Base-by-base conservation (phyloP, 257 asterid species). In the Capsicum baccatum region DNA sequence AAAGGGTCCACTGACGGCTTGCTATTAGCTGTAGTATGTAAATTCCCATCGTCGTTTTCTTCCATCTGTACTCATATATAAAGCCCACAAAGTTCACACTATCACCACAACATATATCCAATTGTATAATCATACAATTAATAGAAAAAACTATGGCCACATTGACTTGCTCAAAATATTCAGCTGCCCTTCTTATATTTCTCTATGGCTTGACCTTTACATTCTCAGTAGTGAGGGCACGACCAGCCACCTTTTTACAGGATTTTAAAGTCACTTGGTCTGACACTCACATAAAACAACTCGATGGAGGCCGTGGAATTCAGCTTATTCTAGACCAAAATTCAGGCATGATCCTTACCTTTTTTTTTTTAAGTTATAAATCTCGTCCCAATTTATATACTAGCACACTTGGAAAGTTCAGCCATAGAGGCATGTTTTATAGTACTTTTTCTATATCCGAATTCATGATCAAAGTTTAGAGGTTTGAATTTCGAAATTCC, bases 271-370 rank as follows among this genome's bases (percentile, higher is more conserved):
- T 89, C 71, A 73, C 95, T 4, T 95, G 97, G 96, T 52, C 96
- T 14, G 92, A 92, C 6, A 85, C 92, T 59, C 98, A 95, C 90
- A 87, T 95, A 84, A 90, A 92, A 66, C 95, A 92, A 80, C 56
- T 94, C 21, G 90, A 90, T 1, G 97, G 95, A 0, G 98, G 98
- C 50, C 85, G 81, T 54, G 93, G 96, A 82, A 90, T 95, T 84
- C 98, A 94, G 62, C 98, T 95, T 47, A 55, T 88, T 85, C 95
- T 95, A 16, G 98, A 95, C 81, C 98, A 74, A 57, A 91, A 56
- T 78, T 94, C 98, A 67, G 98, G 98, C 90, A 79, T 17, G 3
- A 2, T 11, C 26, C 44, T 39, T 39, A 4, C 44, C 5, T 3
- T 39, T 39, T 2, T 2, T 39, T 39, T 39, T 39, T 39, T 3